Evolutionary conservation across 2,329 filamentous ascomycete species (phyloP), one percentile per base, ranked within the genome.

Genomic region (Fusarium sp.): DNA sequence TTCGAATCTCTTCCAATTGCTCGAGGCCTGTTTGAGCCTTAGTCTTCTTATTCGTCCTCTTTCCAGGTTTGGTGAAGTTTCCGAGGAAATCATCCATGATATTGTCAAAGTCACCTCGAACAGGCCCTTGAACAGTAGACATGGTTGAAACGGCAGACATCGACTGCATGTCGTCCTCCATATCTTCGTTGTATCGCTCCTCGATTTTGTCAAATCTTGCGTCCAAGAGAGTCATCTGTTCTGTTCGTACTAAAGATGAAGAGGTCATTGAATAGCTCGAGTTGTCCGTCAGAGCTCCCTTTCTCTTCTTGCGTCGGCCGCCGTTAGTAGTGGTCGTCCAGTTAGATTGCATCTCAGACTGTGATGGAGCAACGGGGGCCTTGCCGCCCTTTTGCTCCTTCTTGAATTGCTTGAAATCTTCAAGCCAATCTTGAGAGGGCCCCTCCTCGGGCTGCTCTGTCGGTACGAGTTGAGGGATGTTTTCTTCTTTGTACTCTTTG

Each of bases 61-160:
- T 95, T 5, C 92, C 92, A 30, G 88, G 88, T 83, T 90, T 92
- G 15, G 89, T 89, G 79, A 94, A 92, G 39, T 87, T 91, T 14
- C 91, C 93, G 32, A 98, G 84, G 83, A 99, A 99, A 64, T 98
- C 95, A 80, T 98, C 96, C 87, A 99, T 91, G 80, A 98, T 94
- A 70, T 87, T 89, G 80, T 98, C 92, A 82, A 99, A 98, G 80
- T 98, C 95, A 44, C 88, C 86, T 51, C 94, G 87, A 42, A 94
- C 85, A 15, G 92, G 89, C 0, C 92, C 92, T 80, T 84, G 88
- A 2, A 94, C 91, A 71, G 89, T 92, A 3, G 92, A 94, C 61
- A 88, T 87, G 8, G 88, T 87, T 17, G 90, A 91, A 51, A 90
- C 84, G 10, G 86, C 89, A 17, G 90, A 91, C 78, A 91, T 85